Conservation (phyloP, 116 monocot species). For the Dioscorea cayenensis region DNA sequence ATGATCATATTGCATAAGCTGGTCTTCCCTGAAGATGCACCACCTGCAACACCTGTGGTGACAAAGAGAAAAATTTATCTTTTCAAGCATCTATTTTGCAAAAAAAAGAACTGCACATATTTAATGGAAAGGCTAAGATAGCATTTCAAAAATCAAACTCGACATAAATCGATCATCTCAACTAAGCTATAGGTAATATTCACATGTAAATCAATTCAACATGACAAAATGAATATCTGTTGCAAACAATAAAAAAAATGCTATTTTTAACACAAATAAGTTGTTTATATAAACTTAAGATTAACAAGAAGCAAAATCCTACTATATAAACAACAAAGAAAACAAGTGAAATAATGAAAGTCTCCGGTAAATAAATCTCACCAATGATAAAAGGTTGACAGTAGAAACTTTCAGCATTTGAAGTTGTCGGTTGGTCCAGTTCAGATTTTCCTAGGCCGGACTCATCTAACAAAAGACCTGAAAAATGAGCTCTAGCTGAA, state of each 20-base stretch:
- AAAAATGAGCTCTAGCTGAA: constrained; percentile 43
- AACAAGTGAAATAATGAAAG: too few relatives aligned
- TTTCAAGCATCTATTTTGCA: background rate
- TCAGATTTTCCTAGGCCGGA: too few relatives aligned
- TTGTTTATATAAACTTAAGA: background rate
- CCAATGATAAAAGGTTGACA: too few relatives aligned
- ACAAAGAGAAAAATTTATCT: background rate
- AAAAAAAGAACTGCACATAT: background rate
- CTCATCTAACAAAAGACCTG: too few relatives aligned
- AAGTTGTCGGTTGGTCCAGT: too few relatives aligned
- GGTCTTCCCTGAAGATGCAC: constrained; percentile 90
- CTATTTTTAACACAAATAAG: background rate
- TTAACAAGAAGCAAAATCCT: background rate
- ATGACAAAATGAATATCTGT: too few relatives aligned
- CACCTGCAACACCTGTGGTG: constrained; percentile 82
- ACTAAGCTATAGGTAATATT: background rate
- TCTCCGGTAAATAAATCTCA: too few relatives aligned
- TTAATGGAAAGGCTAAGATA: too few relatives aligned
- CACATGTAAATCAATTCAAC: background rate
- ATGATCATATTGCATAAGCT: constrained; percentile 94
- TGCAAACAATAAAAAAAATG: background rate
- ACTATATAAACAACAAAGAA: constrained; percentile 21
- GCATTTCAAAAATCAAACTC: too few relatives aligned
- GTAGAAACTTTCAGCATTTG: too few relatives aligned
- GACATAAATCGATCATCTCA: too few relatives aligned